Evolutionary conservation across 805 yeast genomes (phyloP), one percentile per base, ranked within the genome.

Genomic region (Phaffomyces thermotolerans): DNA sequence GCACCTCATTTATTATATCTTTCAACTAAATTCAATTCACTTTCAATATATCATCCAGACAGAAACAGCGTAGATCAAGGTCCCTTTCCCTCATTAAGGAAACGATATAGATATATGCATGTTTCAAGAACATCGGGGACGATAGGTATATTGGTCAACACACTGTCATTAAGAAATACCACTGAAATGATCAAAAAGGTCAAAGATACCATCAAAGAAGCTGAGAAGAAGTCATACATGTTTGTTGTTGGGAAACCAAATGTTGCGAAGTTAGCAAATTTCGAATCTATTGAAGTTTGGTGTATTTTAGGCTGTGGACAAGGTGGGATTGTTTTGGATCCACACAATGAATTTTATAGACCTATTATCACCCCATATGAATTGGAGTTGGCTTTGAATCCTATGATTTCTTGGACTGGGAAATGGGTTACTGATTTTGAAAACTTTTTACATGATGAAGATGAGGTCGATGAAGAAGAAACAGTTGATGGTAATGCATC

Each of bases 191-290:
- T 91, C 42, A 77, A 79, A 43, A 68, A 69, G 30, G 75, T 89
- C 8, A 74, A 78, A 14, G 59, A 67, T 23, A 73, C 83, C 63
- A 77, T 93, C 45, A 74, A 71, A 41, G 71, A 68, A 4, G 89
- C 91, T 0, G 96, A 86, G 2, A 93, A 93, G 64, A 93, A 93
- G 58, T 91, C 86, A 52, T 93, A 93, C 58, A 75, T 88, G 59
- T 89, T 93, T 66, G 98, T 90, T 4, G 98, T 93, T 4, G 99
- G 99, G 10, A 93, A 93, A 62, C 98, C 98, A 9, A 93, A 93
- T 57, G 97, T 93, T 17, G 96, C 99, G 23, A 93, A 93, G 57
- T 69, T 93, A 41, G 99, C 98, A 9, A 93, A 93, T 61, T 93
- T 93, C 59, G 99, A 91, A 49, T 81, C 79, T n/a, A 76, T 93